Base-by-base conservation (phyloP, 176 grass and related monocot species). In the Carex parvula region DNA sequence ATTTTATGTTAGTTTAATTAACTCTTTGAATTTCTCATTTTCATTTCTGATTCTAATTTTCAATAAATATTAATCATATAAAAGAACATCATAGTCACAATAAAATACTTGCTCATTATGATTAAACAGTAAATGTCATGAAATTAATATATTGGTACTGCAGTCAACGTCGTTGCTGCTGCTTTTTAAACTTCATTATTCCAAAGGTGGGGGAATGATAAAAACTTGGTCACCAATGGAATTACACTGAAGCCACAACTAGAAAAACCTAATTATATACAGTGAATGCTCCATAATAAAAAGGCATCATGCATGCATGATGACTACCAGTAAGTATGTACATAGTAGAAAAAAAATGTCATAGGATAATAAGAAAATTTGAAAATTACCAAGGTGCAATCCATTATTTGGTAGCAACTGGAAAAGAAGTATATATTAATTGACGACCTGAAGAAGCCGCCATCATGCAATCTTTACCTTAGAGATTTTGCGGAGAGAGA, bases 381-480 rank as follows among this genome's bases (percentile, higher is more conserved):
- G 48, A 32, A 56, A 44, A 76, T 16, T 76, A 54, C 8, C 70
- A 13, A 81, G 41, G 58, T 80, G 59, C 1, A 16, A 64, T 82
- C 80, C 59, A 82, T 61, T 64, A 12, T 20, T 65, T 52, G 17
- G 35, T 82, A 62, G 3, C 35, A 62, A 81, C 33, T 81, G 59
- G 79, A 46, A 42, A 81, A 63, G 13, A 81, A 46, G 42, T 63
- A 3, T 12, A 50, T 11, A 65, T 63, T n/a, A n/a, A n/a, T n/a
- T 35, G 39, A 56, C 26, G 18, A 65, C 57, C 20, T 82, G 80
- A 52, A 30, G 0, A 50, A 83, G 42, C 57, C 59, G 61, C 48
- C 60, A 83, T 83, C 41, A 69, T 83, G 42, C 81, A 68, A 83
- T 55, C 62, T 83, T 53, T 56, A 81, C 21, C 39, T 50, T 81